phyloP scores from a whole-genome alignment of 805 yeast species.

The Scheffersomyces spartinae region DNA sequence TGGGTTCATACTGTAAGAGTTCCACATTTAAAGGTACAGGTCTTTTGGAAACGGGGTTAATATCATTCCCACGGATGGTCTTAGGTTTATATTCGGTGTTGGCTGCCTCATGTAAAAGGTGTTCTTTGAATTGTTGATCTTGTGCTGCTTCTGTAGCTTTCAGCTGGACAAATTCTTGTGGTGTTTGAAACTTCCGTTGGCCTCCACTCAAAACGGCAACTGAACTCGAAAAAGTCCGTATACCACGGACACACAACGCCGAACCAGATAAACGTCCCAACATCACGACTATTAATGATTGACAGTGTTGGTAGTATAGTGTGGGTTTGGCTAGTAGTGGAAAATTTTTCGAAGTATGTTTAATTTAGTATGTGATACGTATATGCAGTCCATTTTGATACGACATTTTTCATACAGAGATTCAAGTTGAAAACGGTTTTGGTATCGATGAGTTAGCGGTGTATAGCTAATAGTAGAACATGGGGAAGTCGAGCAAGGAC shows the following conservation, averaged over 20 bases:
- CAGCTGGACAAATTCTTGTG: constrained; percentile 20
- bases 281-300: too few species aligned
- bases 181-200: constrained; percentile 15
- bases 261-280: too few species aligned
- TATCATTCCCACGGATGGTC: constrained; percentile 10
- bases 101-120: constrained; percentile 15
- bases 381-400: too few species aligned
- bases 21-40: constrained; percentile 83
- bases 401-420: too few species aligned
- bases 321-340: too few species aligned
- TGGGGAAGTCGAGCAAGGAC: constrained; percentile 95
- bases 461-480: constrained; percentile 11
- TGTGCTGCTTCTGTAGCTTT: constrained; percentile 13
- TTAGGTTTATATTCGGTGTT: constrained; percentile 18
- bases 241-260: too few species aligned
- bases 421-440: constrained; percentile 10
- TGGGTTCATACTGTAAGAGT: constrained; percentile 70
- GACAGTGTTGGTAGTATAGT: too few species aligned
- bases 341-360: too few species aligned
- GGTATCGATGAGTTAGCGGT: neutral
- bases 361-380: too few species aligned
- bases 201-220: too few species aligned
- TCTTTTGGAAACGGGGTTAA: constrained; percentile 14
- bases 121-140: constrained; percentile 14
- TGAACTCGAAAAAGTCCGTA: too few species aligned